A percentile compares a stretch with the other conserved stretches of the same genome.
These are phyloP conservation scores for Didymella sp. DNA, from an alignment of 2,329 filamentous ascomycete species.

Conservation along the genomic window DNA sequence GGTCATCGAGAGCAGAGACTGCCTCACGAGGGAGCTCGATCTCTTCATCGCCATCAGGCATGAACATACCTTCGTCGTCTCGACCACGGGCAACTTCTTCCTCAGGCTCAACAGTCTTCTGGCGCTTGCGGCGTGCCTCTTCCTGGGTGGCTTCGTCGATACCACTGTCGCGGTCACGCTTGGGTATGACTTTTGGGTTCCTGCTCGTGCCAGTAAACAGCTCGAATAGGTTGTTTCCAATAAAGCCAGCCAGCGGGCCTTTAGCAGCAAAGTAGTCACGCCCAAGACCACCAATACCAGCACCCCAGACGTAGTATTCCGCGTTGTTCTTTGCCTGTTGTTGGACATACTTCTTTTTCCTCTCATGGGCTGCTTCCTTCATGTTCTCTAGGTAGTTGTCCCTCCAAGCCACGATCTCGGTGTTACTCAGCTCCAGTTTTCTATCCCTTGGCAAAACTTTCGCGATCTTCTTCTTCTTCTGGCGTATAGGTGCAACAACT, in stretches of 20 bases:
- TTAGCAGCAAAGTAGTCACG: constrained; percentile 34
- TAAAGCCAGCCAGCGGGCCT: constrained; percentile 64
- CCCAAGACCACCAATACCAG: constrained; percentile 64
- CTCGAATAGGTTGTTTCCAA: constrained; percentile 62
- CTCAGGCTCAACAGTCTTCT: constrained; percentile 42
- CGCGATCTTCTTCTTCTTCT: constrained; percentile 42
- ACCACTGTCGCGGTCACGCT: constrained; percentile 46
- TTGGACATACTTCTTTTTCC: constrained; percentile 51
- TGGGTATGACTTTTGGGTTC: constrained; percentile 30
- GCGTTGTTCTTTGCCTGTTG: constrained; percentile 68
- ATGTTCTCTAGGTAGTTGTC: constrained; percentile 68
- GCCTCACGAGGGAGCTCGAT: constrained; percentile 76
- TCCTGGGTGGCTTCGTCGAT: constrained; percentile 45
- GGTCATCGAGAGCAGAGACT: constrained; percentile 70
- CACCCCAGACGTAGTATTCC: constrained; percentile 64
- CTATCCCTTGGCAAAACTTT: constrained; percentile 58
- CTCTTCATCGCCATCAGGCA: constrained; percentile 54
- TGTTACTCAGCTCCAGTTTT: constrained; percentile 61
- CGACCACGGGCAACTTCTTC: constrained; percentile 44
- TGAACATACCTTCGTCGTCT: constrained; percentile 44
- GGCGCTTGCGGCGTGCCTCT: constrained; percentile 45
- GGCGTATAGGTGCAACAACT: constrained; percentile 52
- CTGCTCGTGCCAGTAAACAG: constrained; percentile 53
- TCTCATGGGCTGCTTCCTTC: constrained; percentile 55
- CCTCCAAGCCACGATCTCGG: constrained; percentile 64